These are phyloP conservation scores for Cylindrotheca closterium DNA, from an alignment of 108 stramenopile genomes.

Conservation along the genomic window DNA sequence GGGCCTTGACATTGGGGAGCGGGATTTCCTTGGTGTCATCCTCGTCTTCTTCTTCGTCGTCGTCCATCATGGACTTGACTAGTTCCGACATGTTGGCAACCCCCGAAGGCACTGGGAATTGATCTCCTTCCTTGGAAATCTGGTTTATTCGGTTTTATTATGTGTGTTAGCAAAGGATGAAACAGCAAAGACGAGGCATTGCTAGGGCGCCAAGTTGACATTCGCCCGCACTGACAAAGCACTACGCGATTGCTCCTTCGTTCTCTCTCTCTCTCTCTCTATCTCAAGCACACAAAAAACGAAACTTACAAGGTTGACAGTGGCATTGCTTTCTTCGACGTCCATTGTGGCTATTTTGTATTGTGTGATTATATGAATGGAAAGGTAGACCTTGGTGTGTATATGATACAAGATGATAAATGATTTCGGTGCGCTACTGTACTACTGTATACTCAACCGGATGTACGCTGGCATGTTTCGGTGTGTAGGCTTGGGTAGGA, in stretches of 20 bases:
- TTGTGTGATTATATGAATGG: no score
- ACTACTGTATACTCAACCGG: no score
- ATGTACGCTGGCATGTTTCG: no score
- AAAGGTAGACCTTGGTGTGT: no score
- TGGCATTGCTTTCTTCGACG: constrained; percentile 29
- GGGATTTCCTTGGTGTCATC: constrained; percentile 96
- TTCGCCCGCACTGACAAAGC: not conserved
- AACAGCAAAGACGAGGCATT: not conserved
- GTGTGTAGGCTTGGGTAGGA: no score
- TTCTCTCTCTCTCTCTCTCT: no score
- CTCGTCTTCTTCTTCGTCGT: constrained; percentile 79
- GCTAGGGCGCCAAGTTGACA: not conserved
- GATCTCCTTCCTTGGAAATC: constrained; percentile 96
- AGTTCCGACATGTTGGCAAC: constrained; percentile 98
- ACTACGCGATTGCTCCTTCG: no score
- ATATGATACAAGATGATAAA: no score
- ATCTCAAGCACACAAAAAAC: no score
- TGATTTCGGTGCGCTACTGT: no score
- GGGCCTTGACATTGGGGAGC: constrained; percentile 97
- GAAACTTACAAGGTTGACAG: constrained; percentile 30
- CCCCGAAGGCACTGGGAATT: constrained; percentile 84
- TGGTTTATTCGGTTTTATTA: constrained; percentile 17
- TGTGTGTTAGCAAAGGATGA: not conserved
- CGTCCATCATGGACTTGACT: constrained; percentile 96
- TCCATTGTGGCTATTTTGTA: constrained; percentile 16